phyloP scores from a whole-genome alignment of 2,329 filamentous ascomycete species.

The Phyllosticta paracitricarpa region DNA sequence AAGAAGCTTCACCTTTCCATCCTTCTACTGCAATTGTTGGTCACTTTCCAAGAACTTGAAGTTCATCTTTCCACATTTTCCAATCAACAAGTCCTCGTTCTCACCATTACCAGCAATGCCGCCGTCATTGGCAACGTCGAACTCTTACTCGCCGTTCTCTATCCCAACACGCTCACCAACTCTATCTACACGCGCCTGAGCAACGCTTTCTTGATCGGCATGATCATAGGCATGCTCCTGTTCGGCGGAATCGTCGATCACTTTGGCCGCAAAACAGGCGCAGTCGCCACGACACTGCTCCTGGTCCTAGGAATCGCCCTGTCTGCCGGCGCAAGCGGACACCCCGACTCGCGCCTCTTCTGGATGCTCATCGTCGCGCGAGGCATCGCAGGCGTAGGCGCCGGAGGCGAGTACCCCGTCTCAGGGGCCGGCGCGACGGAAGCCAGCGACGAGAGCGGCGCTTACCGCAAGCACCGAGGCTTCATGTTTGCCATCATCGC shows the following conservation, averaged over 20 bases:
- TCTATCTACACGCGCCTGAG: slow-evolving; percentile 22
- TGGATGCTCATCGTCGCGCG: slow-evolving; percentile 36
- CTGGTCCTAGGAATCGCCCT: slow-evolving; percentile 24
- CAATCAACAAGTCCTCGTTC: not conserved
- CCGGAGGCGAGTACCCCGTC: slow-evolving; percentile 44
- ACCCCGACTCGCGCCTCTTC: slow-evolving; percentile 23
- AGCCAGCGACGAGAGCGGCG: slow-evolving; percentile 41
- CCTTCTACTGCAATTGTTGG: too few relatives aligned
- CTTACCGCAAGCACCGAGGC: slow-evolving; percentile 38
- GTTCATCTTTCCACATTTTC: not conserved
- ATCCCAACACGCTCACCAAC: slow-evolving; percentile 21
- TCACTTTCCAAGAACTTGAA: not conserved
- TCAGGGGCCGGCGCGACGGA: slow-evolving; percentile 41
- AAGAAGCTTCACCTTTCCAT: not conserved
- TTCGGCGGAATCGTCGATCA: slow-evolving; percentile 25
- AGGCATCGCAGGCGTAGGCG: slow-evolving; percentile 36
- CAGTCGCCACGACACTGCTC: slow-evolving; percentile 23
- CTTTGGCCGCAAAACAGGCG: slow-evolving; percentile 24
- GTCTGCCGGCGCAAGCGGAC: slow-evolving; percentile 20
- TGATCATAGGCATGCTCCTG: slow-evolving; percentile 25
- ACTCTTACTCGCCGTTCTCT: slow-evolving; percentile 22
- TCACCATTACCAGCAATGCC: slow-evolving; percentile 15
- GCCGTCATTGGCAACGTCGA: slow-evolving; percentile 26
- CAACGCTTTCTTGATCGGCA: slow-evolving; percentile 26
- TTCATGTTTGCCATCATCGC: slow-evolving; percentile 49